Conservation (phyloP, 345 rosid genomes). For the Chamaenerion angustifolium region DNA sequence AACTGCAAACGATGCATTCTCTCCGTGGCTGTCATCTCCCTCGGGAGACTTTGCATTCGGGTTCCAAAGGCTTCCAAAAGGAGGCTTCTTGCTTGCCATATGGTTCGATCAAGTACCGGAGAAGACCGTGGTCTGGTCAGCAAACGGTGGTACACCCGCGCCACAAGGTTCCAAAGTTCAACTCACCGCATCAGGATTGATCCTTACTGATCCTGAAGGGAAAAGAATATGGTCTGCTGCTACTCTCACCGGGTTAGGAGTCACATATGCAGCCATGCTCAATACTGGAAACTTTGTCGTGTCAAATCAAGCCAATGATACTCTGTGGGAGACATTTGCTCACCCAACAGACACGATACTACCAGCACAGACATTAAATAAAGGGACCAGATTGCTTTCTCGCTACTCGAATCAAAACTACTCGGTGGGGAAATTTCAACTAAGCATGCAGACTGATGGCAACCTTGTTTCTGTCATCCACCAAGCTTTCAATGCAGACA, state of each 20-base stretch:
- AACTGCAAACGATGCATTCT: constrained; percentile 8
- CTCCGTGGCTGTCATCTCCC: constrained; percentile 21
- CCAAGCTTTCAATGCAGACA: constrained; percentile 7
- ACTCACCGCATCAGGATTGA: constrained; percentile 21
- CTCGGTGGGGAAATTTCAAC: constrained; percentile 23
- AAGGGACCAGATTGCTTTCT: constrained; percentile 10
- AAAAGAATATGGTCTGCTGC: constrained; percentile 16
- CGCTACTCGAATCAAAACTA: constrained; percentile 16
- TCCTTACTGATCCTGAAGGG: constrained; percentile 24
- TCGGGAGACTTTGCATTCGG: constrained; percentile 46
- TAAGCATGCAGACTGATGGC: constrained; percentile 20
- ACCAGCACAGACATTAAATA: constrained; percentile 26
- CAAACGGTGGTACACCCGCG: constrained; percentile 16
- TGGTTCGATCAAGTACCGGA: constrained; percentile 30
- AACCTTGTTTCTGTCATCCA: constrained; percentile 18
- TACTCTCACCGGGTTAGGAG: constrained; percentile 3
- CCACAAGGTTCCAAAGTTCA: constrained; percentile 24
- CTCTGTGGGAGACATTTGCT: constrained; percentile 35
- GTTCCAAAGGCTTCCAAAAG: constrained; percentile 13
- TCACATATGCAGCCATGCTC: constrained; percentile 30
- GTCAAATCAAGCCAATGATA: not conserved
- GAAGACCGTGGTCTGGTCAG: constrained; percentile 40
- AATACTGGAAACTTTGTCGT: constrained; percentile 42
- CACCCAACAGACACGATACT: constrained; percentile 43
- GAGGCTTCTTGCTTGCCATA: constrained; percentile 20